A percentile compares a stretch with the other conserved stretches of the same genome.
phyloP scores from a whole-genome alignment of 352 stramenopile genomes.

The Phytopythium aichiense region DNA sequence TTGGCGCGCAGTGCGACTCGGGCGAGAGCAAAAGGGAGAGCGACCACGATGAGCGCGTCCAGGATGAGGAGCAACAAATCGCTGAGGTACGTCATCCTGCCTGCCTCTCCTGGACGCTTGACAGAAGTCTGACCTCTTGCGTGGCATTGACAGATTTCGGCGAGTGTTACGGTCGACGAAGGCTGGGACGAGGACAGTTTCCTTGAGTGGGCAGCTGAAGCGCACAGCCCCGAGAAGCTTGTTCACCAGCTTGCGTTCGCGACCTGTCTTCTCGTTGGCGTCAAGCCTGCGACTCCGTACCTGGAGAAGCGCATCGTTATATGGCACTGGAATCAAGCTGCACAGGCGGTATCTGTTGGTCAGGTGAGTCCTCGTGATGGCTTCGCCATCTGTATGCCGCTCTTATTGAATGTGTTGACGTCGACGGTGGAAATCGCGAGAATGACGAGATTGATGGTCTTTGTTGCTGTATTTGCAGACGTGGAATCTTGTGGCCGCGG shows the following conservation, averaged over 20 bases:
- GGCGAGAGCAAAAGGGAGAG: conserved; percentile 15
- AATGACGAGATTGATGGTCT: conserved; percentile 4
- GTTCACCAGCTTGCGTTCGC: conserved; percentile 72
- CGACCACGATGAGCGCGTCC: conserved; percentile 3
- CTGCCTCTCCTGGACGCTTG: no score
- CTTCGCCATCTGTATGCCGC: background rate
- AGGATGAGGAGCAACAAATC: conserved; percentile 34
- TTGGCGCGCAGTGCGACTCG: conserved; percentile 21
- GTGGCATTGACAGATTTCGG: conserved; percentile 23
- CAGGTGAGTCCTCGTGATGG: conserved; percentile 31
- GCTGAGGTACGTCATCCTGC: conserved; percentile 23
- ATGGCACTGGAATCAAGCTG: conserved; percentile 65
- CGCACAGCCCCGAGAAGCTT: conserved; percentile 40
- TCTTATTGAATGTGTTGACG: background rate
- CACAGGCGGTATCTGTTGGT: conserved; percentile 35
- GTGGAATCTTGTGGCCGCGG: conserved; percentile 70
- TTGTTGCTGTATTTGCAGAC: conserved; percentile 22
- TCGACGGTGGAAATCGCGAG: background rate
- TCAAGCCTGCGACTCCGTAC: conserved; percentile 62
- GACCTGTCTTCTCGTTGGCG: conserved; percentile 67
- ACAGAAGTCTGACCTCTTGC: background rate
- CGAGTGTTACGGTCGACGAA: conserved; percentile 28
- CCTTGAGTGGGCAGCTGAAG: conserved; percentile 37
- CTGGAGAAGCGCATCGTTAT: conserved; percentile 72
- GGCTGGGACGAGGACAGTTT: conserved; percentile 47